A percentile compares a stretch with the other conserved stretches of the same genome.
Conservation (phyloP, 179 eudicot genomes). For the Silene coronaria region DNA sequence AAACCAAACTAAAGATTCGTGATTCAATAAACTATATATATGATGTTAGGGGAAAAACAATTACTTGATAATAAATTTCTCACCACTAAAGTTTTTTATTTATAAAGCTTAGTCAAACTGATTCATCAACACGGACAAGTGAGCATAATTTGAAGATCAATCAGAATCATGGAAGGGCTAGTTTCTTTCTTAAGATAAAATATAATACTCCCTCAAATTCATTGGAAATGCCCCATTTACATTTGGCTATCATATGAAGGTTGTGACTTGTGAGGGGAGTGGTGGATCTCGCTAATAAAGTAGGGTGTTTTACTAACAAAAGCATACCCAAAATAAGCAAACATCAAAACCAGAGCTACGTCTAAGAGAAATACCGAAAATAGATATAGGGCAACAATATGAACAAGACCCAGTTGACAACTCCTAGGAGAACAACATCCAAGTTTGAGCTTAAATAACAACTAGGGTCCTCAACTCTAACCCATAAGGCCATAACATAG, state of each 20-base stretch:
- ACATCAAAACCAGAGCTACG: too few relatives aligned
- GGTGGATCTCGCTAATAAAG: too few relatives aligned
- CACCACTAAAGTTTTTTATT: not conserved
- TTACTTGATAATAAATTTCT: not conserved
- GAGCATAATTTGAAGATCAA: not conserved
- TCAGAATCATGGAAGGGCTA: not conserved
- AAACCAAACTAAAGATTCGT: not conserved
- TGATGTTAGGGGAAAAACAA: not conserved
- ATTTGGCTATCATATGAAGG: too few relatives aligned
- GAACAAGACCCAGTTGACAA: not conserved
- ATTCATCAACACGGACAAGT: not conserved
- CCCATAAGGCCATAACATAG: constrained; percentile 3
- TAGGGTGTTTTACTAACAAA: too few relatives aligned
- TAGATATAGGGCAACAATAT: not conserved
- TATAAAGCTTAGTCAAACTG: not conserved
- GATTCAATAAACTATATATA: not conserved
- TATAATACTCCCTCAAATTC: not conserved
- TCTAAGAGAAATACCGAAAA: too few relatives aligned
- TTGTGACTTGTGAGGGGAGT: too few relatives aligned
- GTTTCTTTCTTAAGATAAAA: not conserved
- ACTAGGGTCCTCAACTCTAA: not conserved
- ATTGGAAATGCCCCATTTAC: too few relatives aligned
- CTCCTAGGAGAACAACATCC: constrained; percentile 2
- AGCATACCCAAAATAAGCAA: too few relatives aligned
- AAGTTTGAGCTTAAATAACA: constrained; percentile 1